A percentile compares a stretch with the other conserved stretches of the same genome.
Conservation (phyloP, 2,329 filamentous ascomycete genomes). For the Colletotrichum sp. region DNA sequence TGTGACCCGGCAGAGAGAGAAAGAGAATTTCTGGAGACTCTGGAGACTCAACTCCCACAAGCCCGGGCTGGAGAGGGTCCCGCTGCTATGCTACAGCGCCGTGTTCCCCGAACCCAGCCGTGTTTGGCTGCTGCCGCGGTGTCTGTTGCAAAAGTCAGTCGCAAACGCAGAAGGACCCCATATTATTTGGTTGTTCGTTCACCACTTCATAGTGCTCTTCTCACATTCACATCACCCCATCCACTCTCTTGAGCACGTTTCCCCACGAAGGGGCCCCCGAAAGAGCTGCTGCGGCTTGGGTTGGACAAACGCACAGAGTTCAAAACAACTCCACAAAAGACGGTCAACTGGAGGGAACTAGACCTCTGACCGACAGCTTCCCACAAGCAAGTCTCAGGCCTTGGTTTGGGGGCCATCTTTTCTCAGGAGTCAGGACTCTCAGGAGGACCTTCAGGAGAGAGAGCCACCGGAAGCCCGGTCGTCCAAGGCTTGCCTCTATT, state of each 20-base stretch:
- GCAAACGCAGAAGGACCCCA: background rate
- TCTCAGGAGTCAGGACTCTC: background rate
- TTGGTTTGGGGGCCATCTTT: background rate
- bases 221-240: slow-evolving; percentile 14
- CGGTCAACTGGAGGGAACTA: background rate
- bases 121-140: background rate
- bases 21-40: background rate
- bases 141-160: background rate
- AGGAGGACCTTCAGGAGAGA: background rate
- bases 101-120: background rate
- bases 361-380: background rate
- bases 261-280: background rate
- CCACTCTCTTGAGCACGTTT: slow-evolving; percentile 22
- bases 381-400: background rate
- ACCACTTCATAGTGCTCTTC: background rate
- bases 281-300: background rate
- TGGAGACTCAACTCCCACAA: background rate
- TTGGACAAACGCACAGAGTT: background rate
- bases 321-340: slow-evolving; percentile 11
- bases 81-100: background rate
- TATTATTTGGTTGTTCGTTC: background rate
- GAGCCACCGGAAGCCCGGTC: background rate
- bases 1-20: background rate
- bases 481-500: background rate
- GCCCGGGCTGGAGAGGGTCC: background rate